Base-by-base conservation (phyloP, 2,329 filamentous ascomycete genomes). In the Chaetomium olivaceum region DNA sequence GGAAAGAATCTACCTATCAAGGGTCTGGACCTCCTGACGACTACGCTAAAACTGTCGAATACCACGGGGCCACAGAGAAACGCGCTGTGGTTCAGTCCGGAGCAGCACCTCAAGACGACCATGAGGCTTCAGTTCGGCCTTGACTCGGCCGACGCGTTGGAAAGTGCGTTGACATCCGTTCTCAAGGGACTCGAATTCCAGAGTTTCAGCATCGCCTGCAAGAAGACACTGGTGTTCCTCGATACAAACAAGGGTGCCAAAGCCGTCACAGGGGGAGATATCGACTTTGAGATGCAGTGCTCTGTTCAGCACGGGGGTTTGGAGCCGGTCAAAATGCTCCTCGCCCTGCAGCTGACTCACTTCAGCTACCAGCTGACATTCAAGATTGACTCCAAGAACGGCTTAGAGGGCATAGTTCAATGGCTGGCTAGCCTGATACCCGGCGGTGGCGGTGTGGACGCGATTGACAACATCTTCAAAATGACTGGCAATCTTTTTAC, bases 1-100 rank as follows among this genome's bases (percentile, higher is more conserved):
- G 27, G 27, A 5, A 36, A 56, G 14, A 36, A 21, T 11, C n/a
- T 56, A n/a, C 52, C 52, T 19, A 56, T 56, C 5, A 19, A 56
- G 19, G 52, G 52, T 4, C 14, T 56, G 27, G 29, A 31, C 31
- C 31, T 56, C 16, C 27, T 56, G 27, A 33, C 14, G 12, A 36
- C 52, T 5, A 56, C 52, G 21, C 31, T 58, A 3, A 58, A 58
- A 12, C 55, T 31, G 54, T 33, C 31, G 12, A 29, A 16, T 23
- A 19, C 33, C 3, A 16, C 12, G 12, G 33, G 31, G 0, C 9
- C 19, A 33, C 9, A 27, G 23, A 33, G 55, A 16, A 58, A 58
- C 12, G 55, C 55, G 55, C 19, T 58, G n/a, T 58, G 55, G 55
- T 58, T 58, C 23, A 58, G 55, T 43, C 55, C 55, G 19, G 55